Evolutionary conservation across 257 asterid species (phyloP).

Genomic region (Agastache rugosa): DNA sequence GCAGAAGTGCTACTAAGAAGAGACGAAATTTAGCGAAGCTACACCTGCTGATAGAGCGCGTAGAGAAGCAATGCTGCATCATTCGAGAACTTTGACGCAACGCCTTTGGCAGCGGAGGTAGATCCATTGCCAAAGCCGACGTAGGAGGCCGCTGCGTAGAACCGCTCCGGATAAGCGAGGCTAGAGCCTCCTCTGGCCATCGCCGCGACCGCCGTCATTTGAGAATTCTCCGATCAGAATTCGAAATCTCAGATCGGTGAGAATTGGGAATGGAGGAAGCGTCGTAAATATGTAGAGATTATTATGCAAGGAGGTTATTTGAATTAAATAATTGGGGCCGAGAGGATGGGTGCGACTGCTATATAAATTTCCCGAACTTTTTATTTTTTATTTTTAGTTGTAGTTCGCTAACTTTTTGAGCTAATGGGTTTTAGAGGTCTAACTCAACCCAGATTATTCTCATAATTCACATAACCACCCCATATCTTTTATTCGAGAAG

Average conservation of each 20-base stretch:
- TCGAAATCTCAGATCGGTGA: slow-evolving; percentile 44
- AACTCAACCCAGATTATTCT: not conserved
- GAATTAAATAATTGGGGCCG: slow-evolving; percentile 17
- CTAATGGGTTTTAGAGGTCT: no score
- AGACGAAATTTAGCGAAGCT: not conserved
- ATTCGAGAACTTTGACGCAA: slow-evolving; percentile 79
- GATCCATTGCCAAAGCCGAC: slow-evolving; percentile 95
- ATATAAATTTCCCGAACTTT: slow-evolving; percentile 21
- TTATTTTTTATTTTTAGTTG: not conserved
- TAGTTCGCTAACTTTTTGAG: slow-evolving; percentile 4
- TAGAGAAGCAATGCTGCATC: slow-evolving; percentile 89
- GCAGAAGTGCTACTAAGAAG: slow-evolving; percentile 15
- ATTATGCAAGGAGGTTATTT: not conserved
- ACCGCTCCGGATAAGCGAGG: slow-evolving; percentile 93
- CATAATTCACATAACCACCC: slow-evolving; percentile 12
- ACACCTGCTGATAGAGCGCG: slow-evolving; percentile 91
- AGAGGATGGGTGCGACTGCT: not conserved
- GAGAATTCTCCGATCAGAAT: slow-evolving; percentile 35
- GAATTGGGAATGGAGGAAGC: slow-evolving; percentile 29
- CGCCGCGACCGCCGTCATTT: slow-evolving; percentile 57
- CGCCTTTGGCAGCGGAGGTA: slow-evolving; percentile 60
- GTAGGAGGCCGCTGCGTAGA: slow-evolving; percentile 91
- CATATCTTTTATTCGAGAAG: no score
- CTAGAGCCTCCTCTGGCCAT: slow-evolving; percentile 73
- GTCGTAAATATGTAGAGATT: slow-evolving; percentile 5